These are phyloP conservation scores for Podila horticola DNA, from an alignment of 192 early-diverging fungal species.

Conservation along the genomic window DNA sequence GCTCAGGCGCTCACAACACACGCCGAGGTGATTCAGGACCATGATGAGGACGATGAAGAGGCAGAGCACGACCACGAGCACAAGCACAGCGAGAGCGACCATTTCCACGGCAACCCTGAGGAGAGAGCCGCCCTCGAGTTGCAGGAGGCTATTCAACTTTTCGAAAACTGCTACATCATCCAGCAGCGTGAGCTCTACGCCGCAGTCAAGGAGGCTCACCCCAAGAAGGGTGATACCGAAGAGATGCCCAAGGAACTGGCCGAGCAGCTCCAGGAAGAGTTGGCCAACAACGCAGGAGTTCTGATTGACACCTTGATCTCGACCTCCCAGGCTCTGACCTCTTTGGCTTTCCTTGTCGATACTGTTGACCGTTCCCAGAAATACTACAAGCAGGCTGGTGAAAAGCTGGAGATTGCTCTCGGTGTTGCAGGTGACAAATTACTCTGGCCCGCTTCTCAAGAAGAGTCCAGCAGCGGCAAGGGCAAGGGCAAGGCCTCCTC, in stretches of 20 bases:
- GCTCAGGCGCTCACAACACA: constrained; percentile 70
- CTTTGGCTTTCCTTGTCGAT: constrained; percentile 60
- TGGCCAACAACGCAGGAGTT: constrained; percentile 54
- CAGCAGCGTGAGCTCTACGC: constrained; percentile 58
- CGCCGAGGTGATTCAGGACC: constrained; percentile 64
- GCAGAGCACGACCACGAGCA: constrained; percentile 54
- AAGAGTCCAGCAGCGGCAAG: constrained; percentile 25
- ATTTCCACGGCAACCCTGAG: constrained; percentile 57
- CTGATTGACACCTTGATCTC: constrained; percentile 65
- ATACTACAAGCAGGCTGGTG: constrained; percentile 54
- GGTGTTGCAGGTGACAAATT: constrained; percentile 39
- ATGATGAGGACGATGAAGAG: constrained; percentile 58
- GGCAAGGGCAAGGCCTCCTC: constrained; percentile 22
- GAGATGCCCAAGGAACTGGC: constrained; percentile 4
- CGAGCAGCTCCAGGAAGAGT: constrained; percentile 26
- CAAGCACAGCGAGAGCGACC: constrained; percentile 56
- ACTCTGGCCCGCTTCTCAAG: constrained; percentile 24
- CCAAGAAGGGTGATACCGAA: constrained; percentile 7
- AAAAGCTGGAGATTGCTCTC: constrained; percentile 53
- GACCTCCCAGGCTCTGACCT: constrained; percentile 57
- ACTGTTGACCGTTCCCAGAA: constrained; percentile 44
- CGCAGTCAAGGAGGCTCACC: constrained; percentile 19
- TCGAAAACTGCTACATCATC: constrained; percentile 58
- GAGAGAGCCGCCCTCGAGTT: constrained; percentile 52
- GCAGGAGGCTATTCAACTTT: constrained; percentile 60